Evolutionary conservation across 2,329 filamentous ascomycete genomes (phyloP).

Genomic region (Coniochaeta prunicola): DNA sequence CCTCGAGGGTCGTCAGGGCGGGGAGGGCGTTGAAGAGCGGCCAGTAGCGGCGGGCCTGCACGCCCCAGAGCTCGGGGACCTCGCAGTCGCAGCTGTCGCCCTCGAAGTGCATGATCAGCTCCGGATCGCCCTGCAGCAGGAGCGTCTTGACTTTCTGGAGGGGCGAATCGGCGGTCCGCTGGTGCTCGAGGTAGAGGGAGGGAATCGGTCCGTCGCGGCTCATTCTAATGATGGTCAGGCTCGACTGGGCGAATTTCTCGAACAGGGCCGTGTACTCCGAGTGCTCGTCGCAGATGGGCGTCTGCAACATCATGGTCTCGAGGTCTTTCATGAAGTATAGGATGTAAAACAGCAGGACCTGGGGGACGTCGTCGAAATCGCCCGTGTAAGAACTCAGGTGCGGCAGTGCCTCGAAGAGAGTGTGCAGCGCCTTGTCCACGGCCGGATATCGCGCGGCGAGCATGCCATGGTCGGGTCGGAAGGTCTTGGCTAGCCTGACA

Average conservation of each 20-base stretch:
- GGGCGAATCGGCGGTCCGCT: slow-evolving; percentile 5
- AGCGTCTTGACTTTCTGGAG: slow-evolving; percentile 15
- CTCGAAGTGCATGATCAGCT: slow-evolving; percentile 13
- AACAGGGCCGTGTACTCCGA: slow-evolving; percentile 12
- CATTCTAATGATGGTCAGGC: not conserved
- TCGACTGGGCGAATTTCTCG: not conserved
- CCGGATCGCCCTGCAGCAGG: slow-evolving; percentile 18
- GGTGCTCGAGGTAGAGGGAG: too few relatives aligned
- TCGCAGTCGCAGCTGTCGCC: slow-evolving; percentile 12
- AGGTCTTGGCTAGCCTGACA: slow-evolving; percentile 6
- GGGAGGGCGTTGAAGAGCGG: slow-evolving; percentile 12
- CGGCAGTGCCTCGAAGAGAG: not conserved
- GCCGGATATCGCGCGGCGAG: not conserved
- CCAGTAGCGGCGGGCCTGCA: slow-evolving; percentile 11
- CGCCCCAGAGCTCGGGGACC: slow-evolving; percentile 12
- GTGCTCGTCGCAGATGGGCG: slow-evolving; percentile 15
- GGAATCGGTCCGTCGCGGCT: too few relatives aligned
- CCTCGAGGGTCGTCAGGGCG: slow-evolving; percentile 15
- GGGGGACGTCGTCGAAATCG: slow-evolving; percentile 13
- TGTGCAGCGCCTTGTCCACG: not conserved
- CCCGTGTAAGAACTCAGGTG: slow-evolving; percentile 1
- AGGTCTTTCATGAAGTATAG: slow-evolving; percentile 11
- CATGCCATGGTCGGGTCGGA: slow-evolving; percentile 2
- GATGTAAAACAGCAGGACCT: slow-evolving; percentile 12
- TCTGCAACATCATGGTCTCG: slow-evolving; percentile 16